Conservation (phyloP, 768 basidiomycete genomes). For the Suillus plorans region DNA sequence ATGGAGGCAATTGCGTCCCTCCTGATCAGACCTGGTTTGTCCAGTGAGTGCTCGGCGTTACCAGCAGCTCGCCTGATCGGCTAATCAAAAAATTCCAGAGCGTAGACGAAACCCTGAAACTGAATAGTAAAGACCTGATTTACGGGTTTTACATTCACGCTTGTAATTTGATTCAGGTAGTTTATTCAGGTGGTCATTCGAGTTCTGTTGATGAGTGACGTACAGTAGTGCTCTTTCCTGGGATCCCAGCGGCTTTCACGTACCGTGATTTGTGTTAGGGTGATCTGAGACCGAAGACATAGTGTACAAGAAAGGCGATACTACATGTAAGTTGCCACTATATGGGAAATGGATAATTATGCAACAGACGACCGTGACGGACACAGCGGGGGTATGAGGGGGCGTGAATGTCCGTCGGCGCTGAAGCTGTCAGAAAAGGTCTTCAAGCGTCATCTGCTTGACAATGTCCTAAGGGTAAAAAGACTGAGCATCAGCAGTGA, state of each 20-base stretch:
- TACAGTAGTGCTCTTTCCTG: neutral
- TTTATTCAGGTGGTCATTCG: neutral
- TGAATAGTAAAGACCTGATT: neutral
- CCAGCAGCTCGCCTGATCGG: neutral
- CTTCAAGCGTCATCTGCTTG: slow-evolving; percentile 98
- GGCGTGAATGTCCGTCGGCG: neutral
- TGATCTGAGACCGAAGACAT: neutral
- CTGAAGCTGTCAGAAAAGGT: slow-evolving; percentile 47
- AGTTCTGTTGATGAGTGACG: neutral
- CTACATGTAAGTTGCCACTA: slow-evolving; percentile 6
- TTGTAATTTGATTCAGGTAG: neutral
- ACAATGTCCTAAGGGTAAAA: slow-evolving; percentile 77
- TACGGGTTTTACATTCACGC: neutral
- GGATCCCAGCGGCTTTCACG: neutral
- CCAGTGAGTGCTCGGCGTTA: slow-evolving; percentile 35
- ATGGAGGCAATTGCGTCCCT: slow-evolving; percentile 50
- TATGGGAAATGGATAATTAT: slow-evolving; percentile 1
- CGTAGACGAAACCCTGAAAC: neutral
- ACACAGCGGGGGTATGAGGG: slow-evolving; percentile 3
- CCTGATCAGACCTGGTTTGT: slow-evolving; percentile 48
- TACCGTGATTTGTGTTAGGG: neutral
- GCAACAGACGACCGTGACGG: neutral
- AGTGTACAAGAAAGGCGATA: slow-evolving; percentile 6
- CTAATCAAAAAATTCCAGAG: neutral
- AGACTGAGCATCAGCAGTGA: slow-evolving; percentile 1